phyloP scores from a whole-genome alignment of 495 filamentous ascomycete species.

The Aspergillus diversus region DNA sequence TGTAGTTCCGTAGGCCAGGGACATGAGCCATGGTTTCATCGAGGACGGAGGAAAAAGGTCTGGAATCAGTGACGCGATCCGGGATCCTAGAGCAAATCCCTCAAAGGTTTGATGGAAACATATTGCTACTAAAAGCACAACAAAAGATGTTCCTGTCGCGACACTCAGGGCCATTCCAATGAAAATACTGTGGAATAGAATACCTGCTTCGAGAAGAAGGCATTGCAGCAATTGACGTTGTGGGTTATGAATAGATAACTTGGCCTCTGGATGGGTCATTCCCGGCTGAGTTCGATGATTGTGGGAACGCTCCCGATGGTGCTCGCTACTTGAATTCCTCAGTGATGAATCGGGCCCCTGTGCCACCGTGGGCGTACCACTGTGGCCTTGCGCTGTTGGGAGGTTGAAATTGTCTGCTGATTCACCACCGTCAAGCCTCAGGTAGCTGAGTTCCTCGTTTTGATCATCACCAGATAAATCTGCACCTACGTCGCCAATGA shows the following conservation, averaged over 20 bases:
- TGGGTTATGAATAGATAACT: conserved; percentile 40
- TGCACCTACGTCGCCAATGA: conserved; percentile 39
- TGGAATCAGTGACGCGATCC: conserved; percentile 68
- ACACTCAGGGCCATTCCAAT: conserved; percentile 91
- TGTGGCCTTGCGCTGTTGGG: conserved; percentile 25
- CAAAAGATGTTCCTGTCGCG: conserved; percentile 74
- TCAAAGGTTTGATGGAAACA: conserved; percentile 86
- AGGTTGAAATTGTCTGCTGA: conserved; percentile 30
- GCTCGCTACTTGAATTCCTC: conserved; percentile 15
- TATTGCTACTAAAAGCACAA: conserved; percentile 80
- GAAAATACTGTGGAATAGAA: conserved; percentile 85
- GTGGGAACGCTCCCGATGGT: conserved; percentile 13
- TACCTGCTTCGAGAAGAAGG: conserved; percentile 79
- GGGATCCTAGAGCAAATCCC: conserved; percentile 73
- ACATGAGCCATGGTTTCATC: conserved; percentile 89
- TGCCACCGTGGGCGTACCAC: conserved; percentile 10
- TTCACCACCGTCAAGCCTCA: conserved; percentile 27
- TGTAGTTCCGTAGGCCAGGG: conserved; percentile 85
- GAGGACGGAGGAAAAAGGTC: conserved; percentile 53
- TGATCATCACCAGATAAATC: conserved; percentile 28
- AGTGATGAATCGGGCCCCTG: conserved; percentile 10
- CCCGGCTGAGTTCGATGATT: conserved; percentile 22
- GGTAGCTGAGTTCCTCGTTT: conserved; percentile 26
- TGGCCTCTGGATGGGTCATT: conserved; percentile 24
- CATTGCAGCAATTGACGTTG: conserved; percentile 75